phyloP scores from a whole-genome alignment of 2,329 filamentous ascomycete genomes.

The Aspergillus ustus region DNA sequence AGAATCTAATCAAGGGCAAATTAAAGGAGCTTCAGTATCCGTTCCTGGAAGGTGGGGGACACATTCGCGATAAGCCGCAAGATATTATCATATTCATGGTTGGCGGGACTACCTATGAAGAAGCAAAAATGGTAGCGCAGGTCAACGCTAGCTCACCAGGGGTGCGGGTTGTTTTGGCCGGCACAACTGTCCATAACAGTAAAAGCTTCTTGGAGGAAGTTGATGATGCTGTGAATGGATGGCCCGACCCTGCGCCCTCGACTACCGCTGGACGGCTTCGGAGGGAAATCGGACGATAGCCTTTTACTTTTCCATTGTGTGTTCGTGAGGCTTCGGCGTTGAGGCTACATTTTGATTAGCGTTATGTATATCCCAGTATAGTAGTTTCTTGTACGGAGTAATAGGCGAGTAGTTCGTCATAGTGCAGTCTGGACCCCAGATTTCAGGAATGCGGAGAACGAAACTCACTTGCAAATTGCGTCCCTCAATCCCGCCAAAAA shows the following conservation, averaged over 20 bases:
- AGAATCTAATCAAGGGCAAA: conserved; percentile 90
- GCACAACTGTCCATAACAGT: conserved; percentile 87
- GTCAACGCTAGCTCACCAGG: conserved; percentile 91
- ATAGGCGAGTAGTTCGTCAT: background rate
- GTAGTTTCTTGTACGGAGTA: background rate
- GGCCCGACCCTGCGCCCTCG: conserved; percentile 72
- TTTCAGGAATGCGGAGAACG: conserved; percentile 32
- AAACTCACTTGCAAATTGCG: no score
- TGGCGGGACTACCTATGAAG: conserved; percentile 92
- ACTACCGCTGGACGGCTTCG: conserved; percentile 66
- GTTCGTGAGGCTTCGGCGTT: conserved; percentile 15
- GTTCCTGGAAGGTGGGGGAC: conserved; percentile 85
- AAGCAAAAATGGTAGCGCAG: conserved; percentile 93
- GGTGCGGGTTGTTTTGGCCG: conserved; percentile 84
- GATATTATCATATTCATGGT: conserved; percentile 95
- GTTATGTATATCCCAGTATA: conserved; percentile 11
- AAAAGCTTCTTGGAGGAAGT: conserved; percentile 88
- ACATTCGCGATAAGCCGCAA: conserved; percentile 92
- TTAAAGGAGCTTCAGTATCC: conserved; percentile 87
- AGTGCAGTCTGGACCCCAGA: conserved; percentile 17
- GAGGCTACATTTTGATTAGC: conserved; percentile 11
- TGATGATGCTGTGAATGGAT: conserved; percentile 81
- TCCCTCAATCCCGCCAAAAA: background rate
- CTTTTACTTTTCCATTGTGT: background rate
- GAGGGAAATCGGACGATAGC: conserved; percentile 62